phyloP scores from a whole-genome alignment of 75 land plant genomes.

The Sequoia sempervirens region DNA sequence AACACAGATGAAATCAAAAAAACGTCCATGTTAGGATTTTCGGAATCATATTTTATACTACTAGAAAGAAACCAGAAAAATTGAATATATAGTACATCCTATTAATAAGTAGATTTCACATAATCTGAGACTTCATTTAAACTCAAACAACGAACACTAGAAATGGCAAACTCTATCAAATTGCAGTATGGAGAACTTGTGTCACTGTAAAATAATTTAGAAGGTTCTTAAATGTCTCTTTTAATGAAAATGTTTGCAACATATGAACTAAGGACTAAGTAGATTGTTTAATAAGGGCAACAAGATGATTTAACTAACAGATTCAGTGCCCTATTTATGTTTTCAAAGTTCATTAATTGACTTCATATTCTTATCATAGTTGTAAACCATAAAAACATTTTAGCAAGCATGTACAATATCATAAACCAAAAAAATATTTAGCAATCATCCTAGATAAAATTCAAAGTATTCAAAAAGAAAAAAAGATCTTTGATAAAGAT shows the following conservation, averaged over 20 bases:
- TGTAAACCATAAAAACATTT: background rate
- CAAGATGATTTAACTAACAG: background rate
- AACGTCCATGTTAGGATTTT: background rate
- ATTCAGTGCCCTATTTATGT: background rate
- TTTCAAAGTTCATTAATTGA: background rate
- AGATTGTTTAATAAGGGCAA: background rate
- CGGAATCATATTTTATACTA: background rate
- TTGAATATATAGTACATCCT: background rate
- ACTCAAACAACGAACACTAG: background rate
- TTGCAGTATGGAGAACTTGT: background rate
- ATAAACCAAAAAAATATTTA: background rate
- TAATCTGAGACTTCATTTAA: background rate
- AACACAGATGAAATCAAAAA: background rate
- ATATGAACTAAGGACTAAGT: background rate
- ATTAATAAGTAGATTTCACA: background rate
- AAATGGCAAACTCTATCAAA: background rate
- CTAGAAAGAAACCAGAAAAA: background rate
- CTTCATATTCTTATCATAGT: background rate
- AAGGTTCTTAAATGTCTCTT: background rate
- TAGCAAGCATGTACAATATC: background rate
- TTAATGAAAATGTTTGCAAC: background rate
- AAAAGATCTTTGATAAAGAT: background rate
- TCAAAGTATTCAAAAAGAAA: background rate
- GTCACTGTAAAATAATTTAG: background rate
- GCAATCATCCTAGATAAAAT: conserved; percentile 1